phyloP scores from a whole-genome alignment of 176 grass and related monocot species.

The Zea mays region DNA sequence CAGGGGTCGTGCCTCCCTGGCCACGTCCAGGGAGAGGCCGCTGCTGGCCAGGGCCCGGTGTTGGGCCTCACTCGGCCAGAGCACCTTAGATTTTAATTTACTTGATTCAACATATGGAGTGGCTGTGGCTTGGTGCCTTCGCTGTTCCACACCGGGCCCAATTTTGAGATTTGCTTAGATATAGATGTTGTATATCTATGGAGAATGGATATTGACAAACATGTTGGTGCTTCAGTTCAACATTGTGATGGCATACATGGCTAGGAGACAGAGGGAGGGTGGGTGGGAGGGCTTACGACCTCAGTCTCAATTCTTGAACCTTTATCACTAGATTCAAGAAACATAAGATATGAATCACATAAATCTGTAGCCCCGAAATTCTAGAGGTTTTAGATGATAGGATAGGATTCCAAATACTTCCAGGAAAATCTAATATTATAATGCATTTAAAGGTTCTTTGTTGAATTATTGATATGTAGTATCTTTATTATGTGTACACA shows the following conservation, averaged over 20 bases:
- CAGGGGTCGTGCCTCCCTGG: too few species aligned
- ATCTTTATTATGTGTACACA: background rate
- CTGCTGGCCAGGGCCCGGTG: too few species aligned
- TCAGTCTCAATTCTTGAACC: too few species aligned
- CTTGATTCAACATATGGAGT: background rate
- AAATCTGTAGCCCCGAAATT: slow-evolving; percentile 5
- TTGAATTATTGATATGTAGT: background rate
- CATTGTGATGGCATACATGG: background rate
- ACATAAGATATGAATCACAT: slow-evolving; percentile 2
- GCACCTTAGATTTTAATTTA: background rate
- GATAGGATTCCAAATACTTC: slow-evolving; percentile 9
- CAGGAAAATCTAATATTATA: slow-evolving; percentile 5
- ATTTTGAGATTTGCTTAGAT: background rate
- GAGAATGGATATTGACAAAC: background rate
- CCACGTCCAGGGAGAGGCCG: too few species aligned
- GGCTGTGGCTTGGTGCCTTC: too few species aligned
- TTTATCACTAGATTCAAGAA: background rate
- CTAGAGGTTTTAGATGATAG: background rate
- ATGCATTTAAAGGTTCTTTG: slow-evolving; percentile 21
- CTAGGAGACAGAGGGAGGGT: too few species aligned
- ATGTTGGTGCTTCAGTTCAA: background rate
- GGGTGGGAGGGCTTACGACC: too few species aligned
- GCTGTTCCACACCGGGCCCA: too few species aligned
- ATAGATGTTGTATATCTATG: too few species aligned
- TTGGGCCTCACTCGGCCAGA: too few species aligned